These are phyloP conservation scores for Eucalyptus fibrosa DNA, from an alignment of 345 rosid species.

Conservation along the genomic window DNA sequence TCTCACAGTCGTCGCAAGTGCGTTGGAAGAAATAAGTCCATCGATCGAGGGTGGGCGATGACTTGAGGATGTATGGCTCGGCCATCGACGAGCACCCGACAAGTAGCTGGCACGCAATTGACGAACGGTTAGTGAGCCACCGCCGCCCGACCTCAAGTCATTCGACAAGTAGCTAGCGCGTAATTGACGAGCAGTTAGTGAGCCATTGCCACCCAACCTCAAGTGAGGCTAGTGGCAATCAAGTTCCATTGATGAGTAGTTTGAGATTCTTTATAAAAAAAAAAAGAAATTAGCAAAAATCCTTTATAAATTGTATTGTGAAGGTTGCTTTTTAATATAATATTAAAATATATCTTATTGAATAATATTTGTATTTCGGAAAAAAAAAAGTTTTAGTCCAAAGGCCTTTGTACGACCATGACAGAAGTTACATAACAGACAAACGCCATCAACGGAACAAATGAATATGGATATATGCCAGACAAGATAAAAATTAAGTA, in stretches of 20 bases:
- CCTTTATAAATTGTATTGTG: too few relatives aligned
- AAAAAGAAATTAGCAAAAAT: too few relatives aligned
- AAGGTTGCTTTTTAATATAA: too few relatives aligned
- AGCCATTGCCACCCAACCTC: too few relatives aligned
- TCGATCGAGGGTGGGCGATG: neutral
- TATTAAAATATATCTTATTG: too few relatives aligned
- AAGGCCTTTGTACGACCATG: neutral
- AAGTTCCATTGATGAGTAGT: too few relatives aligned
- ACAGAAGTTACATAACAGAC: neutral
- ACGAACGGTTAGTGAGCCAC: too few relatives aligned
- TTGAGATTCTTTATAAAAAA: neutral
- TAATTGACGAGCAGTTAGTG: too few relatives aligned
- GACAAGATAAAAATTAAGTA: neutral
- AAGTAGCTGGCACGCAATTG: neutral
- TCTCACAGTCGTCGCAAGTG: neutral
- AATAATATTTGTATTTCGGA: too few relatives aligned
- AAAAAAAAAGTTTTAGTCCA: too few relatives aligned
- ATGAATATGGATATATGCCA: neutral
- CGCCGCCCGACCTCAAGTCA: too few relatives aligned
- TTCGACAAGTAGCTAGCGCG: rapidly evolving
- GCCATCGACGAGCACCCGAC: neutral
- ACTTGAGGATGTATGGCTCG: neutral
- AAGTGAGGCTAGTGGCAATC: too few relatives aligned
- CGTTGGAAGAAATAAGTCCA: neutral
- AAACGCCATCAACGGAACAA: neutral